Percentiles rank a stretch among this genome's conserved stretches.
These are phyloP conservation scores for Cymbopogon citratus DNA, from an alignment of 176 grass and related monocot genomes.

Conservation along the genomic window DNA sequence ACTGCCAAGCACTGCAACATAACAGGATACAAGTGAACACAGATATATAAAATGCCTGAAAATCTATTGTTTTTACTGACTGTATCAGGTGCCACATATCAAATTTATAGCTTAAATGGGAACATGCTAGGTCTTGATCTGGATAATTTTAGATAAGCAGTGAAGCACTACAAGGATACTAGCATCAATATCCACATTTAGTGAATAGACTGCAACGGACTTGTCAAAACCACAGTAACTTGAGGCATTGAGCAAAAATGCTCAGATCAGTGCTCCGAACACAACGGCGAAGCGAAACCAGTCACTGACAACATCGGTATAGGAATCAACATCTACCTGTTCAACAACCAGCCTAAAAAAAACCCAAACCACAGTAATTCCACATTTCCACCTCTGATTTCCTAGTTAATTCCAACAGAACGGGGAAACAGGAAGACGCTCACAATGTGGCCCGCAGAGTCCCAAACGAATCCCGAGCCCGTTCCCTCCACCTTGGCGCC, in stretches of 20 bases:
- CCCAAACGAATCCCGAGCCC: slow-evolving; percentile 77
- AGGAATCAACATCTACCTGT: not conserved
- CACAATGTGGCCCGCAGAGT: slow-evolving; percentile 71
- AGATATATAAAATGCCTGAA: not conserved
- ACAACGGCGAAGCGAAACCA: too few species aligned
- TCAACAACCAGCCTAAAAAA: not conserved
- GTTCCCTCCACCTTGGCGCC: slow-evolving; percentile 64
- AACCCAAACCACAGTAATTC: not conserved
- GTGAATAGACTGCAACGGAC: not conserved
- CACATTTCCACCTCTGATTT: not conserved
- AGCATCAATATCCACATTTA: not conserved
- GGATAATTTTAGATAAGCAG: not conserved
- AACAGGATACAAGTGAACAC: not conserved
- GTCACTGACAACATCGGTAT: too few species aligned
- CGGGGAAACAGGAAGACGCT: not conserved
- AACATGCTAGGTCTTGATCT: not conserved
- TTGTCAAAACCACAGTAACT: not conserved
- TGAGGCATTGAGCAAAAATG: too few species aligned
- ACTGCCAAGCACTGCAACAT: not conserved
- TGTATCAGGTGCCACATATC: not conserved
- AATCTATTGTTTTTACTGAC: not conserved
- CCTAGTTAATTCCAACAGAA: not conserved
- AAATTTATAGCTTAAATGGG: too few species aligned
- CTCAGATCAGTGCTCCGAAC: not conserved
- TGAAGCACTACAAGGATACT: not conserved